These are phyloP conservation scores for Malus hybrid DNA, from an alignment of 331 rosid species.

Conservation along the genomic window DNA sequence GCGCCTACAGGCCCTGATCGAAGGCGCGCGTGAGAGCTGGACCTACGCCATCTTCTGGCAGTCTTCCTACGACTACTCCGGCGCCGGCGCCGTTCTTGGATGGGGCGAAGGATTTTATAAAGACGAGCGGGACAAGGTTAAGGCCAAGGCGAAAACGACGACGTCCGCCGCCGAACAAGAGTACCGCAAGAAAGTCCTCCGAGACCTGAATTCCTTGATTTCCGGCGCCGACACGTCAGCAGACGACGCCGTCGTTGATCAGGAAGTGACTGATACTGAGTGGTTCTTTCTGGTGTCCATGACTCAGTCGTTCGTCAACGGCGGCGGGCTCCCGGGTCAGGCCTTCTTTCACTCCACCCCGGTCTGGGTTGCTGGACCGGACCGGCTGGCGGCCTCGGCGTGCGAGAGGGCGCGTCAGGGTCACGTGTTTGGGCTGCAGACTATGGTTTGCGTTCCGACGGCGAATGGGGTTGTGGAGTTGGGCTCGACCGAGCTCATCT, in stretches of 20 bases:
- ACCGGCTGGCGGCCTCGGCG: conserved; percentile 27
- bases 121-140: conserved; percentile 41
- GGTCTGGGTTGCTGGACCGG: conserved; percentile 62
- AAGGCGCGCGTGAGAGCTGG: conserved; percentile 68
- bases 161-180: conserved; percentile 54
- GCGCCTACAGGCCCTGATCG: conserved; percentile 69
- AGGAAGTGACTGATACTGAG: conserved; percentile 88
- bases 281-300: conserved; percentile 92
- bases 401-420: conserved; percentile 81
- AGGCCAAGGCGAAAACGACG: conserved; percentile 26
- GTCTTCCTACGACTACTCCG: conserved; percentile 54
- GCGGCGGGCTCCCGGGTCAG: conserved; percentile 61
- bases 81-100: conserved; percentile 42
- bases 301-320: conserved; percentile 81
- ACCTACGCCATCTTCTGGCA: conserved; percentile 99
- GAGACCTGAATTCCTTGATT: conserved; percentile 69
- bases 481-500: conserved; percentile 72
- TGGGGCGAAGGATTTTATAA: conserved; percentile 96
- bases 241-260: conserved; percentile 55
- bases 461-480: conserved; percentile 79
- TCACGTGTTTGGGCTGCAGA: conserved; percentile 52
- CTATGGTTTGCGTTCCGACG: conserved; percentile 66
- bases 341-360: conserved; percentile 47
- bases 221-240: conserved; percentile 44
- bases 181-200: conserved; percentile 63